Evolutionary conservation across 2,329 filamentous ascomycete genomes (phyloP), one percentile per base, ranked within the genome.

Genomic region (Alternaria conjuncta): DNA sequence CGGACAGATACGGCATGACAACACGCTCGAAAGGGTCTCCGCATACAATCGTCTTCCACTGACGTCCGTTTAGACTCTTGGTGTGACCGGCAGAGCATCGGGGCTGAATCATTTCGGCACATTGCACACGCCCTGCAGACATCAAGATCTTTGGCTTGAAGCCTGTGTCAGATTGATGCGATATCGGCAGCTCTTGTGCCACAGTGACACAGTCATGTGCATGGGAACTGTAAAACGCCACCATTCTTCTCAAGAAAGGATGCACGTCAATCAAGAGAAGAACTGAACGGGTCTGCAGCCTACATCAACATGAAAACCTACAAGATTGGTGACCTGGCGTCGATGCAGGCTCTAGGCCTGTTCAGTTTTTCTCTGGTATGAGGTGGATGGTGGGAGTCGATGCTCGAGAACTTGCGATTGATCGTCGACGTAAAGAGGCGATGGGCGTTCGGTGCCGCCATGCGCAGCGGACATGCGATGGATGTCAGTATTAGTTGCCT

Each of bases 101-200:
- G 50, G 53, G 55, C 60, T 51, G 53, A 51, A 21, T 28, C 15
- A 23, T 30, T 32, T 59, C 28, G 53, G 56, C 61, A 64, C 53
- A 58, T 58, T 18, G 49, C 26, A 43, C 30, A 54, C 32, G 30
- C 36, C 59, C 45, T 54, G 60, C 61, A 62, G 54, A 67, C n/a
- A 55, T 44, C 28, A 58, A 50, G 6, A 56, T 55, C 30, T 54
- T 45, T 66, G 60, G 57, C 56, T 51, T 55, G 25, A 43, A 58
- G 41, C 55, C 58, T 21, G 25, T 50, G 20, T n/a, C 45, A 61
- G 26, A 64, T 59, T 13, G 41, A 47, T 65, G 65, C 70, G 66
- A 67, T 60, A 60, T 71, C 70, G 68, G 65, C 65, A 65, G 54
- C 54, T 50, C 36, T 47, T 61, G 62, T 66, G 23, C 49, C 5